Conservation (phyloP, 257 asterid genomes). For the Forsythia viridissima region DNA sequence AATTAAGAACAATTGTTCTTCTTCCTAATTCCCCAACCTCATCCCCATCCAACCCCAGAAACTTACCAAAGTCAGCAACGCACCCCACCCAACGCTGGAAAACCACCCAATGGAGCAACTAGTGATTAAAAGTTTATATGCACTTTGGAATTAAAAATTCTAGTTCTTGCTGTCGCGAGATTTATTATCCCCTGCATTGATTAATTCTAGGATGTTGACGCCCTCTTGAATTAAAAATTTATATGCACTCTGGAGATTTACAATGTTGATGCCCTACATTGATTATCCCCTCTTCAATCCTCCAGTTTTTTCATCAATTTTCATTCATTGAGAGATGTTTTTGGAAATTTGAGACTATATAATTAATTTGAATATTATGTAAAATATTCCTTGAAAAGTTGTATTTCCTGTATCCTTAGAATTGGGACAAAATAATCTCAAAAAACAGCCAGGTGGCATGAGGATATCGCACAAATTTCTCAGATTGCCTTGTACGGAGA, state of each 20-base stretch:
- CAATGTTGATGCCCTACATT: too few relatives aligned
- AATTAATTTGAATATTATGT: slow-evolving; percentile 7
- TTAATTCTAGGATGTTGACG: not conserved
- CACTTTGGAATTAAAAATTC: slow-evolving; percentile 22
- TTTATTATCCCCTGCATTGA: not conserved
- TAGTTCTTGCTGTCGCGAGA: slow-evolving; percentile 10
- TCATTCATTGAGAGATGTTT: too few relatives aligned
- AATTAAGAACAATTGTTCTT: too few relatives aligned
- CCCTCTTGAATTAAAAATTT: not conserved
- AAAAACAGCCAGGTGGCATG: slow-evolving; percentile 3
- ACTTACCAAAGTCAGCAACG: too few relatives aligned
- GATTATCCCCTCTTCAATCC: too few relatives aligned
- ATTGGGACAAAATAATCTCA: slow-evolving; percentile 9
- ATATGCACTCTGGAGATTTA: too few relatives aligned
- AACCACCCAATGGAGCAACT: slow-evolving; percentile 8
- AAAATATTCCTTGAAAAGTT: slow-evolving; percentile 13
- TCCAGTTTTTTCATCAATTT: too few relatives aligned
- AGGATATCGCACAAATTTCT: slow-evolving; percentile 19
- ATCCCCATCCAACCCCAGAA: too few relatives aligned
- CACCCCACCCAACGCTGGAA: too few relatives aligned
- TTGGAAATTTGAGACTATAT: not conserved
- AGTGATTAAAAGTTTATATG: slow-evolving; percentile 14
- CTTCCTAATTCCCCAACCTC: too few relatives aligned
- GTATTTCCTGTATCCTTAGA: not conserved
- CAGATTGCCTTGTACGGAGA: not conserved